Percentiles rank a stretch among this genome's conserved stretches.
phyloP scores from a whole-genome alignment of 805 yeast genomes.

The Yamadazyma sp. region DNA sequence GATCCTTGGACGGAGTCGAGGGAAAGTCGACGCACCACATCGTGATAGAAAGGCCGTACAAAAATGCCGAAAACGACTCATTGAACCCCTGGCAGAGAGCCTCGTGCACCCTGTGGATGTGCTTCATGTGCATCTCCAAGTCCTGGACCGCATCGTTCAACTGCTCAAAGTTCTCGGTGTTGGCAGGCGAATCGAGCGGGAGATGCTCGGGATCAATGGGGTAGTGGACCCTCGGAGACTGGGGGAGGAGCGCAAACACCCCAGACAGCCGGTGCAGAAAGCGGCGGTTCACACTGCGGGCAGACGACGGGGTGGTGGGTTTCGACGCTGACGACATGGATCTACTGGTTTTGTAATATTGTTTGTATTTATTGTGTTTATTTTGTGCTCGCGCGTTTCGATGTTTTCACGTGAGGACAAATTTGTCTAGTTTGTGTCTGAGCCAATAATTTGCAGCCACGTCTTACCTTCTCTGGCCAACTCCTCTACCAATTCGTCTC shows the following conservation, averaged over 20 bases:
- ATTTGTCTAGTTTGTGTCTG: slow-evolving; percentile 35
- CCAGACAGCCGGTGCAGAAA: slow-evolving; percentile 32
- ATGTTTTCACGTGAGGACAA: slow-evolving; percentile 1
- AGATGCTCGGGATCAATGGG: slow-evolving; percentile 39
- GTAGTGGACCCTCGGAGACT: slow-evolving; percentile 46
- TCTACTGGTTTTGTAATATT: background rate
- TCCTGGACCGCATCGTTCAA: slow-evolving; percentile 52
- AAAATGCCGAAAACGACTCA: slow-evolving; percentile 73
- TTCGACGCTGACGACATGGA: slow-evolving; percentile 2
- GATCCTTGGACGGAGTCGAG: slow-evolving; percentile 35
- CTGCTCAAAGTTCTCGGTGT: slow-evolving; percentile 42
- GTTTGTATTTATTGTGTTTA: too few relatives aligned
- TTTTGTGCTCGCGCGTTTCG: slow-evolving; percentile 1
- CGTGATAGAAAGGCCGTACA: slow-evolving; percentile 79
- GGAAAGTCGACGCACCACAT: slow-evolving; percentile 85
- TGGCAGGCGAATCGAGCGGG: slow-evolving; percentile 43
- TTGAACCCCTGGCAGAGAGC: slow-evolving; percentile 61
- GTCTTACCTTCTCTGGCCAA: slow-evolving; percentile 72
- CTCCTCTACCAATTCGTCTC: slow-evolving; percentile 44
- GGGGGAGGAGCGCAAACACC: slow-evolving; percentile 32
- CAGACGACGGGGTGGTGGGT: slow-evolving; percentile 11
- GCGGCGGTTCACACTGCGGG: slow-evolving; percentile 1
- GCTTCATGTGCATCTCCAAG: slow-evolving; percentile 58
- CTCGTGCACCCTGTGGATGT: slow-evolving; percentile 59
- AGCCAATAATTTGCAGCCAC: slow-evolving; percentile 69